Evolutionary conservation across 2,329 filamentous ascomycete species (phyloP).

Genomic region (Cytospora schulzeri): DNA sequence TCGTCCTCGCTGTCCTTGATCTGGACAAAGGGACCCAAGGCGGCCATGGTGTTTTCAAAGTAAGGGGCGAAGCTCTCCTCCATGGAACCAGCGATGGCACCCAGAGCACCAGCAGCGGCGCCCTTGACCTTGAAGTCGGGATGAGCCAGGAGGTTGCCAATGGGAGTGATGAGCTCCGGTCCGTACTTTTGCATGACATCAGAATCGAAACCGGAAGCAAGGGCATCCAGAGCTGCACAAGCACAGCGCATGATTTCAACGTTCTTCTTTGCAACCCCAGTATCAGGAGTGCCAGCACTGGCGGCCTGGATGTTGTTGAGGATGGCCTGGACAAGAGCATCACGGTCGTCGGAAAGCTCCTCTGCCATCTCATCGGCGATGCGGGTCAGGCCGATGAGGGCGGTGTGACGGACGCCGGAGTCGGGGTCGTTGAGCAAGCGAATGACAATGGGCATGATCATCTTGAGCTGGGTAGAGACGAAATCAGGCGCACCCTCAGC

Average conservation of each 20-base stretch:
- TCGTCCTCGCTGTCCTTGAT: constrained; percentile 91
- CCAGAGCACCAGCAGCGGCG: constrained; percentile 83
- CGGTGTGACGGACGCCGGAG: constrained; percentile 79
- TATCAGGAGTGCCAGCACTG: constrained; percentile 64
- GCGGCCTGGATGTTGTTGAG: constrained; percentile 88
- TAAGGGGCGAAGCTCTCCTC: constrained; percentile 85
- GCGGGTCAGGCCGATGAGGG: constrained; percentile 83
- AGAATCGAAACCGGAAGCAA: constrained; percentile 82
- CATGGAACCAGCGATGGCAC: constrained; percentile 85
- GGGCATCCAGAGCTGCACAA: constrained; percentile 86
- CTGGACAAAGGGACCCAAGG: constrained; percentile 79
- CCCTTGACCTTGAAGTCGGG: constrained; percentile 89
- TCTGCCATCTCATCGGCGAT: constrained; percentile 92
- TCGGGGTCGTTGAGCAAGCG: constrained; percentile 84
- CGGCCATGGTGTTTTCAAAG: constrained; percentile 87
- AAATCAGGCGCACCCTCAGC: constrained; percentile 98
- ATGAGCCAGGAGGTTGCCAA: constrained; percentile 81
- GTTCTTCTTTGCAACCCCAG: constrained; percentile 70
- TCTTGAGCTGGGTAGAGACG: constrained; percentile 86
- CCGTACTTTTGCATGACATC: constrained; percentile 83
- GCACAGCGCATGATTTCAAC: constrained; percentile 86
- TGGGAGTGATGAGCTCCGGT: constrained; percentile 77
- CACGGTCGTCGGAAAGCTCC: constrained; percentile 84
- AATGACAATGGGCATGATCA: constrained; percentile 83
- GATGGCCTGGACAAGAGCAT: constrained; percentile 78